Evolutionary conservation across 805 yeast species (phyloP).

Genomic region (Pichia ethanolica): DNA sequence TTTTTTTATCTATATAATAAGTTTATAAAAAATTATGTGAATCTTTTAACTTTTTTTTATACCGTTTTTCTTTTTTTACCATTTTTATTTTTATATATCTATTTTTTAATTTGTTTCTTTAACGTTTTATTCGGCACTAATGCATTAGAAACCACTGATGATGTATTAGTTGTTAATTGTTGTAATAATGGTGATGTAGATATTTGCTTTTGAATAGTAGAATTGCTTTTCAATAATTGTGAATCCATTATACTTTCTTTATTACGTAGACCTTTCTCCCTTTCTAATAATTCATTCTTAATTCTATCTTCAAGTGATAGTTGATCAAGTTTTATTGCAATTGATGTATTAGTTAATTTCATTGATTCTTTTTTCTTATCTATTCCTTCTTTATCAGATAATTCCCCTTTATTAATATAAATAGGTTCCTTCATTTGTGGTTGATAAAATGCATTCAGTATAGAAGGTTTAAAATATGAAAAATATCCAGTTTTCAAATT

Average conservation of each 20-base stretch:
- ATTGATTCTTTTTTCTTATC: background rate
- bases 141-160: background rate
- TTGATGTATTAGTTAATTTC: background rate
- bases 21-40: too few relatives aligned
- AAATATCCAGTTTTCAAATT: background rate
- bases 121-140: background rate
- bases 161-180: background rate
- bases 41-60: too few relatives aligned
- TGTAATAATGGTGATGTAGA: background rate
- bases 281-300: conserved; percentile 9
- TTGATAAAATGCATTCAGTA: conserved; percentile 17
- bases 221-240: background rate
- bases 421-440: conserved; percentile 22
- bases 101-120: background rate
- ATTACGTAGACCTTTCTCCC: conserved; percentile 8
- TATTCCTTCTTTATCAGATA: background rate
- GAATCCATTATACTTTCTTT: background rate
- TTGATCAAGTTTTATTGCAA: conserved; percentile 3
- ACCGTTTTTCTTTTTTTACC: too few relatives aligned
- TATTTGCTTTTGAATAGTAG: background rate
- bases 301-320: conserved; percentile 4
- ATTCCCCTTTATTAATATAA: conserved; percentile 9
- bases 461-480: conserved; percentile 10
- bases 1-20: too few relatives aligned
- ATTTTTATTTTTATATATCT: too few relatives aligned